These are phyloP conservation scores for Alternaria triticina DNA, from an alignment of 2,329 filamentous ascomycete genomes.

Conservation along the genomic window DNA sequence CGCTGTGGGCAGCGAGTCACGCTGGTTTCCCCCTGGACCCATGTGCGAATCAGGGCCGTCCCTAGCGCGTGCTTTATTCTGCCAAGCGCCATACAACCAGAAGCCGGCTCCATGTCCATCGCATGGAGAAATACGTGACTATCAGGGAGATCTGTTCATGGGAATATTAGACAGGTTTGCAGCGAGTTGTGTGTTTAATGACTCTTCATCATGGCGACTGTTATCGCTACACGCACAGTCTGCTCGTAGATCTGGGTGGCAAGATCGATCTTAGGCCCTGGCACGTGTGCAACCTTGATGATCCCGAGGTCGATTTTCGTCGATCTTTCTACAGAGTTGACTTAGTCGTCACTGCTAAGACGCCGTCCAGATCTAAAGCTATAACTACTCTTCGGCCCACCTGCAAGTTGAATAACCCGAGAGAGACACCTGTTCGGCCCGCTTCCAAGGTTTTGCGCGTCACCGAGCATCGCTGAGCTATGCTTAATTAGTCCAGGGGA, in stretches of 20 bases:
- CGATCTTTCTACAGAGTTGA: background rate
- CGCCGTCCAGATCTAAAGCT: background rate
- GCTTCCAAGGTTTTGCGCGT: background rate
- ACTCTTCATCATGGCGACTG: background rate
- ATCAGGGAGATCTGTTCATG: background rate
- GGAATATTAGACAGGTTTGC: background rate
- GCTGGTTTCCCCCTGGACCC: background rate
- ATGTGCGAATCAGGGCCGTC: background rate
- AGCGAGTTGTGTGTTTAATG: background rate
- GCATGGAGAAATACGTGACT: background rate
- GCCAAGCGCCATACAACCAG: background rate
- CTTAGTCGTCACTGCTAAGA: background rate
- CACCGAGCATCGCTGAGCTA: background rate
- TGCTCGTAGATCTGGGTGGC: background rate
- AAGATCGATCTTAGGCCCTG: background rate
- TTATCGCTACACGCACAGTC: background rate
- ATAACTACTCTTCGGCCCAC: background rate
- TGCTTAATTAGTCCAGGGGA: background rate
- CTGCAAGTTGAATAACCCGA: background rate
- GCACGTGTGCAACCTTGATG: background rate
- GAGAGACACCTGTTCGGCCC: background rate
- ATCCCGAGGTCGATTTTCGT: background rate
- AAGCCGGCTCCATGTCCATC: background rate
- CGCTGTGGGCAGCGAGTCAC: background rate
- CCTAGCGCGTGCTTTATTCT: background rate